Evolutionary conservation across 352 stramenopile species (phyloP).

Genomic region (Aphanomyces astaci): DNA sequence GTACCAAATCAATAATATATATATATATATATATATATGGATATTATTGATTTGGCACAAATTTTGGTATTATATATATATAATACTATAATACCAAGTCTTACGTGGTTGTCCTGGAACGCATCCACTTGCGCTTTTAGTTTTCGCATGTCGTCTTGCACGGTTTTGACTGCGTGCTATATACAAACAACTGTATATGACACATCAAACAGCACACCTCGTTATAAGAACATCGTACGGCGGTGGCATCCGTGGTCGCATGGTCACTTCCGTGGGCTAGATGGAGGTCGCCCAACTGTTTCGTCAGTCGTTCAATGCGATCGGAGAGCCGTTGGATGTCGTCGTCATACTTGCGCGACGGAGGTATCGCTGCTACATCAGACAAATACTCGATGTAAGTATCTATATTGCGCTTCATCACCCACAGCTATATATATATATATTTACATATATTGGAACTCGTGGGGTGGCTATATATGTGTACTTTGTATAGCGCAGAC

Average conservation of each 20-base stretch:
- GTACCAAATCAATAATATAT: too few species aligned
- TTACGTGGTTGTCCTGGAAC: constrained; percentile 35
- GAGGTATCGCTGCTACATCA: neutral
- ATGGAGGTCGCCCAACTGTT: neutral
- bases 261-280: neutral
- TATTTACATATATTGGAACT: too few species aligned
- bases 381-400: neutral
- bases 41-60: too few species aligned
- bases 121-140: constrained; percentile 44
- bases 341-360: neutral
- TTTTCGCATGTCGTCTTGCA: constrained; percentile 35
- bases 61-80: too few species aligned
- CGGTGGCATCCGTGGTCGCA: neutral
- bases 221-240: neutral
- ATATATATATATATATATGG: too few species aligned
- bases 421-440: too few species aligned
- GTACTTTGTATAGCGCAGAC: too few species aligned
- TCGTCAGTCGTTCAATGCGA: constrained; percentile 3
- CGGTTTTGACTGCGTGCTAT: constrained; percentile 39
- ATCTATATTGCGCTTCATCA: too few species aligned
- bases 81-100: too few species aligned
- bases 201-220: neutral
- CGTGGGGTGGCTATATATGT: too few species aligned
- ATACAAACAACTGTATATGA: too few species aligned
- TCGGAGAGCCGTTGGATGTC: neutral